phyloP scores from a whole-genome alignment of 768 basidiomycete genomes.

The Macrolepiota fuliginosa region DNA sequence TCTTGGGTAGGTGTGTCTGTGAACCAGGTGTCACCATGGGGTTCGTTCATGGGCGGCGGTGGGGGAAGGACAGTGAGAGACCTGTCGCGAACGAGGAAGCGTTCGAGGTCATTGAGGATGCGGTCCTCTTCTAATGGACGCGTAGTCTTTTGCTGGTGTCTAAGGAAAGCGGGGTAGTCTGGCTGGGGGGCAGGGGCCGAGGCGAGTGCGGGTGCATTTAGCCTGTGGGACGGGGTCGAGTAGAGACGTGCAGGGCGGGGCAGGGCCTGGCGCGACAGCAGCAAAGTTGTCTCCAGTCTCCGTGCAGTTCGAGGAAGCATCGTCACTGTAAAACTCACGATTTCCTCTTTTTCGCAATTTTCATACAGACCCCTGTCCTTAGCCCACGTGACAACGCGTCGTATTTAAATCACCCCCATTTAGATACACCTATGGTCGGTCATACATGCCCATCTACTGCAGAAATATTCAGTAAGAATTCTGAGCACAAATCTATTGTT shows the following conservation, averaged over 20 bases:
- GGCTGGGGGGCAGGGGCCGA: slow-evolving; percentile 34
- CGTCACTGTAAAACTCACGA: background rate
- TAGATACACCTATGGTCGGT: no score
- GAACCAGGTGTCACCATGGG: slow-evolving; percentile 45
- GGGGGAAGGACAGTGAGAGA: slow-evolving; percentile 64
- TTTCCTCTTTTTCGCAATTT: background rate
- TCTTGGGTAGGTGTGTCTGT: slow-evolving; percentile 67
- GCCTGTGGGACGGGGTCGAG: slow-evolving; percentile 59
- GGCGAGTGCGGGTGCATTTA: slow-evolving; percentile 52
- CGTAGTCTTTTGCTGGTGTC: slow-evolving; percentile 5
- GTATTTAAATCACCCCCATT: no score
- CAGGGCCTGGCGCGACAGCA: slow-evolving; percentile 67
- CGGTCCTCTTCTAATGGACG: slow-evolving; percentile 7
- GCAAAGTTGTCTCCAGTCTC: slow-evolving; percentile 40
- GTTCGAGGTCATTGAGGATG: slow-evolving; percentile 37
- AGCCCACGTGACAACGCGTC: no score
- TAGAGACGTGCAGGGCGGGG: slow-evolving; percentile 70
- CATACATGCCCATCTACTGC: no score
- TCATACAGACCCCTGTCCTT: background rate
- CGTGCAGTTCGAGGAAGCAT: slow-evolving; percentile 41
- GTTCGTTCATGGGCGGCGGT: slow-evolving; percentile 53
- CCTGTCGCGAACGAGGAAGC: slow-evolving; percentile 39
- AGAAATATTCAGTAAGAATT: no score
- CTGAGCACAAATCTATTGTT: no score
- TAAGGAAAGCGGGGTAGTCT: slow-evolving; percentile 28